phyloP scores from a whole-genome alignment of 148 eudicot species.

The Chenopodium suecicum region DNA sequence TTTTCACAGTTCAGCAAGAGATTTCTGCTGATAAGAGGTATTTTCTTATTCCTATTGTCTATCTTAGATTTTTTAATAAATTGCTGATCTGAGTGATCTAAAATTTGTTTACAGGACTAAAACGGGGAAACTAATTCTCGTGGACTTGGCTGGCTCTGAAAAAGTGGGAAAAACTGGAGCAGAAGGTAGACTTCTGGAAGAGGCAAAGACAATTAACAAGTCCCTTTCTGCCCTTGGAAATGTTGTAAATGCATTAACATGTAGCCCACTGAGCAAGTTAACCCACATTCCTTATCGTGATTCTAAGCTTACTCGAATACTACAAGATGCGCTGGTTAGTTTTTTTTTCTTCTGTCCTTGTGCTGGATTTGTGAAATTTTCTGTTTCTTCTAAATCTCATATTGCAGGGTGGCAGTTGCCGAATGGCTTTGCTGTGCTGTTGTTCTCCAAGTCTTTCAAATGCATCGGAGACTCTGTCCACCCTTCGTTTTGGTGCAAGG shows the following conservation, averaged over 20 bases:
- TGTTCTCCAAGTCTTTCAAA: conserved; percentile 76
- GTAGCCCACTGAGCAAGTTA: conserved; percentile 48
- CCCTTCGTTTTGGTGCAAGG: conserved; percentile 93
- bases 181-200: conserved; percentile 85
- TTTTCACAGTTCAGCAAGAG: conserved; percentile 64
- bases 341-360: conserved; percentile 9
- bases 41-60: conserved; percentile 1
- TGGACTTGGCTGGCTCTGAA: conserved; percentile 95
- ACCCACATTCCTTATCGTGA: conserved; percentile 83
- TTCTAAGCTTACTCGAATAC: conserved; percentile 88
- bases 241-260: conserved; percentile 84
- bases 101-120: conserved; percentile 42
- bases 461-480: conserved; percentile 76
- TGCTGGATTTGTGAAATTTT: not conserved
- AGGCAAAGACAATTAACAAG: conserved; percentile 89
- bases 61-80: not conserved
- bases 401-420: conserved; percentile 83
- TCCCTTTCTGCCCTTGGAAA: conserved; percentile 90
- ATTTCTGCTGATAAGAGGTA: conserved; percentile 59
- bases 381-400: conserved; percentile 10
- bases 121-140: conserved; percentile 74
- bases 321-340: conserved; percentile 87
- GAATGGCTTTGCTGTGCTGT: conserved; percentile 79
- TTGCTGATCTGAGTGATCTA: not conserved
- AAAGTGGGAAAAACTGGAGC: conserved; percentile 90